A percentile compares a stretch with the other conserved stretches of the same genome.
Evolutionary conservation across 2,329 filamentous ascomycete genomes (phyloP).

Genomic region (Fusarium setosum): DNA sequence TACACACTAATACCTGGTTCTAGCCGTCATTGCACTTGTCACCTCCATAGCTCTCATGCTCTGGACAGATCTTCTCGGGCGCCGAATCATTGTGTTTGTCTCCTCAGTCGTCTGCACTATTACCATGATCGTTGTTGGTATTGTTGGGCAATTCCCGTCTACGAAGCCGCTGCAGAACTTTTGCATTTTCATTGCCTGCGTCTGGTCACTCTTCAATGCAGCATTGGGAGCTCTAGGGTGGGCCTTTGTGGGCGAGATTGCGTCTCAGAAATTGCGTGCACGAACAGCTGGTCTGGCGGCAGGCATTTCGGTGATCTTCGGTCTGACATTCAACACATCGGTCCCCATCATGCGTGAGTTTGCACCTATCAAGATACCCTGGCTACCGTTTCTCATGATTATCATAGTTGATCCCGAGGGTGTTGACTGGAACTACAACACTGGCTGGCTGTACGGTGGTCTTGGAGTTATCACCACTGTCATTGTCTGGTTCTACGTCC

Average conservation of each 20-base stretch:
- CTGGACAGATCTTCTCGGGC: slow-evolving; percentile 16
- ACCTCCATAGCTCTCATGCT: slow-evolving; percentile 15
- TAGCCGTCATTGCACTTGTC: slow-evolving; percentile 14
- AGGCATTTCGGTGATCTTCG: slow-evolving; percentile 16
- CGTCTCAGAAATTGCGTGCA: slow-evolving; percentile 19
- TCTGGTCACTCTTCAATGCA: slow-evolving; percentile 18
- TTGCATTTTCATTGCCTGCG: slow-evolving; percentile 21
- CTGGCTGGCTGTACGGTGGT: slow-evolving; percentile 20
- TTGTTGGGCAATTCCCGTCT: not conserved
- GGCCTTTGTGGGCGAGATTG: slow-evolving; percentile 23
- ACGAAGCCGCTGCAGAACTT: slow-evolving; percentile 14
- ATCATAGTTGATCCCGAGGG: slow-evolving; percentile 18
- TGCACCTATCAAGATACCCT: too few species aligned
- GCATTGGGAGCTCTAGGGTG: slow-evolving; percentile 7
- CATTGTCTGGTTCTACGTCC: slow-evolving; percentile 21
- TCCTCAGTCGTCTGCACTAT: slow-evolving; percentile 7
- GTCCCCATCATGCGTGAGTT: slow-evolving; percentile 23
- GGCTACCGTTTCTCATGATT: too few species aligned
- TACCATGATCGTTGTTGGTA: slow-evolving; percentile 17
- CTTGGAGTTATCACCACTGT: slow-evolving; percentile 12
- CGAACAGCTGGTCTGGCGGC: slow-evolving; percentile 18
- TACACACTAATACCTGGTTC: not conserved
- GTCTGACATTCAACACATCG: slow-evolving; percentile 23
- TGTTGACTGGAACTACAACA: slow-evolving; percentile 23
- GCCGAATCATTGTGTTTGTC: slow-evolving; percentile 14